Evolutionary conservation across 2,329 filamentous ascomycete genomes (phyloP), one percentile per base, ranked within the genome.

Genomic region (Alternaria ventricosa): DNA sequence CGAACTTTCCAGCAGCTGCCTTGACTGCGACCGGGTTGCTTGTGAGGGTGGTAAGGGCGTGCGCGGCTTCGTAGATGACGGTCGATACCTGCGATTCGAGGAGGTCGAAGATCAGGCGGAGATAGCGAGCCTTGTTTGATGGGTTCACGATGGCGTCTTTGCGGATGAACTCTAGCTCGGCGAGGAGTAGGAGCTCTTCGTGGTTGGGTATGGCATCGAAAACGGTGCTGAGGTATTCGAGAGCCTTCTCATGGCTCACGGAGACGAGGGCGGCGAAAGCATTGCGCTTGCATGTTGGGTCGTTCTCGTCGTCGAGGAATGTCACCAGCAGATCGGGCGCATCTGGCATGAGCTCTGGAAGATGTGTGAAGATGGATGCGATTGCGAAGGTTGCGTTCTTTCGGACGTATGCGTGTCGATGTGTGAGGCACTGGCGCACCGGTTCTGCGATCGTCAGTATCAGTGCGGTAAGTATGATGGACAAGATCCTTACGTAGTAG

Each of bases 331-430:
- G 89, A 74, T 99, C 96, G 57, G 96, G 90, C 27, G 96, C 96
- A 82, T 99, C 96, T 46, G 96, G 96, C 75, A 99, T 97, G 57
- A 99, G 87, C 64, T 91, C 89, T 66, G 96, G 94, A 27, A 93
- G 95, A 83, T 97, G 94, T 77, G 91, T 89, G 85, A 90, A 95
- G 78, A 99, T 97, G 57, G 94, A 96, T 13, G 96, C 89, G 65
- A 99, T 89, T 25, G 96, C 96, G 81, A 96, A 97, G 23, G 97
- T 96, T 53, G 96, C 95, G 75, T 97, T 98, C 86, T 99, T 99
- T 77, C 96, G 92, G 61, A 99, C 96, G 79, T 99, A 99, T 62
- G 93, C 95, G 80, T 99, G 96, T 69, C 96, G 90, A 82, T 99
- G 94, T 80, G 97, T 94, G 66, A 99, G 89, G 80, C 96, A 99